Evolutionary conservation across 148 eudicot genomes (phyloP).

Genomic region (Limonium bicolor): DNA sequence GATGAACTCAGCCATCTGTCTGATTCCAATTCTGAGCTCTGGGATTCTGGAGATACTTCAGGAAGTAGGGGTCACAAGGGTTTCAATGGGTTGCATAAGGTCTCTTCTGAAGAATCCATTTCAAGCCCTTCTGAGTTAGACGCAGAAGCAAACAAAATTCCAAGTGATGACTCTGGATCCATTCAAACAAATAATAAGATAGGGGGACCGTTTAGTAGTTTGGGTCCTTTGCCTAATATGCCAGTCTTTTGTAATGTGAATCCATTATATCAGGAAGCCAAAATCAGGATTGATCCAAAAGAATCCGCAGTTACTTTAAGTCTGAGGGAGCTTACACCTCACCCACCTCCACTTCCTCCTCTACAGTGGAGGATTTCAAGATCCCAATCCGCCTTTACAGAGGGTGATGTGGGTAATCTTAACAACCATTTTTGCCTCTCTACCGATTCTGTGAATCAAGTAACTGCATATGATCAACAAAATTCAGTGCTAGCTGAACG

Average conservation of each 20-base stretch:
- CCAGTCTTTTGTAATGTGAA: constrained; percentile 34
- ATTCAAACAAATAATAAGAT: constrained; percentile 11
- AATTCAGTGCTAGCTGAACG: too few species aligned
- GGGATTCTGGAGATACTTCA: constrained; percentile 62
- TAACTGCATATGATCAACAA: too few species aligned
- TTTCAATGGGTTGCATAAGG: constrained; percentile 37
- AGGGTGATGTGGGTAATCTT: constrained; percentile 9
- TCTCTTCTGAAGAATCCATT: constrained; percentile 43
- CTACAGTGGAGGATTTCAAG: constrained; percentile 52
- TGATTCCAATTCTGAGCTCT: constrained; percentile 71
- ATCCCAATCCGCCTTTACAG: constrained; percentile 18
- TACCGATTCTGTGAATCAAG: too few species aligned
- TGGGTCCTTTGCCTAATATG: constrained; percentile 20
- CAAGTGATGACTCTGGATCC: constrained; percentile 9
- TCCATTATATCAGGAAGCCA: constrained; percentile 28
- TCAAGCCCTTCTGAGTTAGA: constrained; percentile 36
- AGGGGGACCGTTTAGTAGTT: constrained; percentile 13
- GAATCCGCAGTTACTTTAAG: constrained; percentile 12
- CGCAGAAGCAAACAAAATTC: constrained; percentile 10
- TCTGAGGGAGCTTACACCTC: constrained; percentile 21
- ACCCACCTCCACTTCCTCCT: constrained; percentile 92
- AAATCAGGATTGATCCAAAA: constrained; percentile 12
- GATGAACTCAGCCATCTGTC: constrained; percentile 44
- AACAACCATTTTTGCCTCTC: too few species aligned
- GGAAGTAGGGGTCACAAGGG: constrained; percentile 27